phyloP scores from a whole-genome alignment of 805 yeast genomes.

The Blastobotrys parvus region DNA sequence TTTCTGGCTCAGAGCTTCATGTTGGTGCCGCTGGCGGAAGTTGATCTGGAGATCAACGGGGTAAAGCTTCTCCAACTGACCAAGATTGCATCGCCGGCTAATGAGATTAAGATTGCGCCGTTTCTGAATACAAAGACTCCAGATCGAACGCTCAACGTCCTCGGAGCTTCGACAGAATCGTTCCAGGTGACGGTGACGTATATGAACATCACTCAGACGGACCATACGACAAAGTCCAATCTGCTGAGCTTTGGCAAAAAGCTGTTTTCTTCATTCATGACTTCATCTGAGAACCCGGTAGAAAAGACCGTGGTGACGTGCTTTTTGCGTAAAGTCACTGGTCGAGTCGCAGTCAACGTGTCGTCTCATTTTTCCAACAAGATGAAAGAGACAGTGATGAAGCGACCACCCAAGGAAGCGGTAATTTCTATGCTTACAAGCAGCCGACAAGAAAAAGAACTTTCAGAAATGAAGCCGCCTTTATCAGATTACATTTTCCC shows the following conservation, averaged over 20 bases:
- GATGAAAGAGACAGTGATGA: constrained; percentile 31
- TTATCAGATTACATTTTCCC: constrained; percentile 31
- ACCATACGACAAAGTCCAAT: constrained; percentile 17
- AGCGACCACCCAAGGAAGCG: constrained; percentile 33
- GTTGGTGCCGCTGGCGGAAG: constrained; percentile 25
- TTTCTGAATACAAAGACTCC: constrained; percentile 20
- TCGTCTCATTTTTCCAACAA: constrained; percentile 24
- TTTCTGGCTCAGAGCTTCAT: constrained; percentile 32
- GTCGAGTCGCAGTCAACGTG: constrained; percentile 24
- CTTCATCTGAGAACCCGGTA: constrained; percentile 24
- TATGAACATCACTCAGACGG: constrained; percentile 30
- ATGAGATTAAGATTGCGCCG: constrained; percentile 18
- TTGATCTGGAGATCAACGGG: constrained; percentile 25
- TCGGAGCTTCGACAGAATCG: constrained; percentile 17
- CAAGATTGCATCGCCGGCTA: constrained; percentile 20
- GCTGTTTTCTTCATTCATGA: constrained; percentile 22
- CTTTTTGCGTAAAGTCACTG: constrained; percentile 27
- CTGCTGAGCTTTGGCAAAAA: constrained; percentile 25
- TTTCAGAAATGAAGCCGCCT: constrained; percentile 26
- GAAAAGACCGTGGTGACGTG: constrained; percentile 25
- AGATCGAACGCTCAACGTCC: constrained; percentile 20
- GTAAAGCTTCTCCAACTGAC: constrained; percentile 20
- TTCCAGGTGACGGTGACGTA: constrained; percentile 26
- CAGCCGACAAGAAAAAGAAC: constrained; percentile 22
- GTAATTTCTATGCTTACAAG: constrained; percentile 26